phyloP scores from a whole-genome alignment of 2,329 filamentous ascomycete species.

The Colletotrichum sp. region DNA sequence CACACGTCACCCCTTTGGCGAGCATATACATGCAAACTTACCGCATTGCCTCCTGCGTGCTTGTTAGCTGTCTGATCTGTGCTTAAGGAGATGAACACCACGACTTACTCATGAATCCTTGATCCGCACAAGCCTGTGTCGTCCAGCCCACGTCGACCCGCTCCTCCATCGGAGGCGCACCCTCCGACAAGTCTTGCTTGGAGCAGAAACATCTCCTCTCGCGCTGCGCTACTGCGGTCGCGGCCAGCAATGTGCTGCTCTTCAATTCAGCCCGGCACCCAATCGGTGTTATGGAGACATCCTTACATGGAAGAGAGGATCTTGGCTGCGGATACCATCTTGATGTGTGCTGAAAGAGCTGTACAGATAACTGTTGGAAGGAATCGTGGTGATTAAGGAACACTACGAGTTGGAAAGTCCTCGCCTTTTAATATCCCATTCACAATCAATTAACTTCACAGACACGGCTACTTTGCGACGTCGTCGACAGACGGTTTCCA shows the following conservation, averaged over 20 bases:
- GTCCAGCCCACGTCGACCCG: neutral
- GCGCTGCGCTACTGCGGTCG: neutral
- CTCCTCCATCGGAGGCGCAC: neutral
- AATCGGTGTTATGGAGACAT: neutral
- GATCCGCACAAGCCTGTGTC: neutral
- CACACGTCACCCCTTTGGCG: too few relatives aligned
- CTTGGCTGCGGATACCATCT: neutral
- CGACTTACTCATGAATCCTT: neutral
- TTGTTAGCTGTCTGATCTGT: neutral
- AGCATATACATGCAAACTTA: neutral
- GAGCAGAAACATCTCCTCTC: neutral
- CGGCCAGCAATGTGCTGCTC: neutral
- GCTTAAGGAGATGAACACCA: neutral
- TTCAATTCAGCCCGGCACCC: neutral
- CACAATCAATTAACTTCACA: neutral
- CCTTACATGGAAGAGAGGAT: neutral
- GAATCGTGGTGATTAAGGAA: neutral
- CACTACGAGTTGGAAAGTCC: fast-evolving
- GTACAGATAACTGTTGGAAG: neutral
- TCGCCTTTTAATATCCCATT: neutral
- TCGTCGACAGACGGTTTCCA: neutral
- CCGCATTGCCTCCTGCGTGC: neutral
- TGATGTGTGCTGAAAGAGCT: neutral
- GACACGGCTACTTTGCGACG: neutral
- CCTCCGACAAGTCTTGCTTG: neutral